Evolutionary conservation across 768 basidiomycete genomes (phyloP), one percentile per base, ranked within the genome.

Genomic region (Pisolithus albus): DNA sequence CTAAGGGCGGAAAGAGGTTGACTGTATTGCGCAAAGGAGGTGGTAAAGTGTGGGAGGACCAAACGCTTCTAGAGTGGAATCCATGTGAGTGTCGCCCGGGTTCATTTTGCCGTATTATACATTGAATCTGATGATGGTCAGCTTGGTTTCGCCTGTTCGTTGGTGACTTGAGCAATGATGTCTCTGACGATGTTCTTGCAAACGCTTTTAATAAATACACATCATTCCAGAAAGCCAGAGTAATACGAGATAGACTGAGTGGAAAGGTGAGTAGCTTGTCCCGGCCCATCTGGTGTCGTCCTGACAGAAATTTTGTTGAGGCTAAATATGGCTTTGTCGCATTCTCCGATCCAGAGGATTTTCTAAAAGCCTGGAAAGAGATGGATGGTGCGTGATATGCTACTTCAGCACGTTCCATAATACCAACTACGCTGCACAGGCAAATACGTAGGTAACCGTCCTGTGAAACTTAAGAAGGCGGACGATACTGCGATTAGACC

Each of bases 141-240:
- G 93, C 90, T 13, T 97, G 94, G 94, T 99, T 95, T 73, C 83
- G 96, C 26, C 72, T 99, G 39, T 99, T 99, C 63, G 93, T 98
- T 19, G 96, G 96, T 39, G 95, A 99, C 68, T 79, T 98, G 34
- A 95, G 93, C 61, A 98, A 98, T 64, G 96, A 98, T 70, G 93
- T 98, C 39, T 93, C 92, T 46, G 96, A 98, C 63, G 92, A 96
- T 58, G 88, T 95, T 16, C 79, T 98, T 16, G 73, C 90, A 46
- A 90, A 89, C 58, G 94, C 94, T 13, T 99, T 99, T 70, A 86
- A 83, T 69, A 88, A 90, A 69, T 98, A 95, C 64, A 68, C 88
- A 0, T 92, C 92, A 9, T 99, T 97, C 71, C 82, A 83, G 70
- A 98, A 97, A 72, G 92, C 92, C 32, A 85, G 92, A 45, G 96